Evolutionary conservation across 1,284 basidiomycete genomes (phyloP).

Genomic region (Trametes sp.): DNA sequence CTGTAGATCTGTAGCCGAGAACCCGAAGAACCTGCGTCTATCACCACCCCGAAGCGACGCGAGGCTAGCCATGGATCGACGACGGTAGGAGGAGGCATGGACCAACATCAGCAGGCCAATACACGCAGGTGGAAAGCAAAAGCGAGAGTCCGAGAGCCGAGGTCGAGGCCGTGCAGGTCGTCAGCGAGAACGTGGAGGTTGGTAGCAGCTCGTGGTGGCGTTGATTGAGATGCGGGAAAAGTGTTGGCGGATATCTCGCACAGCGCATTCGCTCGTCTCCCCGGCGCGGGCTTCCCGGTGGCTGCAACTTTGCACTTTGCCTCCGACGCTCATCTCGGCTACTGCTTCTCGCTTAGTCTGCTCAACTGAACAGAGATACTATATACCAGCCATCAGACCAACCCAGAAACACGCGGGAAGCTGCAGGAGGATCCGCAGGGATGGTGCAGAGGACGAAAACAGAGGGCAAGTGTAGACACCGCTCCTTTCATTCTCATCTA

Average conservation of each 20-base stretch:
- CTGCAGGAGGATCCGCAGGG: not conserved
- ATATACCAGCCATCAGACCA: too few relatives aligned
- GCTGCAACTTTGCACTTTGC: slow-evolving; percentile 25
- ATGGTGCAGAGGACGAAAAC: slow-evolving; percentile 60
- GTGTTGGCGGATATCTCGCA: not conserved
- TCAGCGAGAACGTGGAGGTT: not conserved
- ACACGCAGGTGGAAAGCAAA: slow-evolving; percentile 3
- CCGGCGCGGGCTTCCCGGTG: slow-evolving; percentile 26
- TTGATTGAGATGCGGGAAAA: slow-evolving; percentile 6
- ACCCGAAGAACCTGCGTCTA: slow-evolving; percentile 98
- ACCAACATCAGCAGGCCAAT: slow-evolving; percentile 32
- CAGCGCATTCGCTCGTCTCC: not conserved
- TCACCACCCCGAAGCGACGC: slow-evolving; percentile 93
- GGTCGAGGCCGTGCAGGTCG: slow-evolving; percentile 8
- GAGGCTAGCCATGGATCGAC: slow-evolving; percentile 77
- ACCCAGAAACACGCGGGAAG: too few relatives aligned
- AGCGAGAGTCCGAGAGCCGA: not conserved
- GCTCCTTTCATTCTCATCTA: not conserved
- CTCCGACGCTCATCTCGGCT: slow-evolving; percentile 22
- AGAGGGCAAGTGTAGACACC: slow-evolving; percentile 44
- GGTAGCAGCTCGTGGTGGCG: slow-evolving; percentile 17
- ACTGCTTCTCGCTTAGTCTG: not conserved
- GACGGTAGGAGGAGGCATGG: slow-evolving; percentile 77
- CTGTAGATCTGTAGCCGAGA: slow-evolving; percentile 97
- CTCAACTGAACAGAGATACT: too few relatives aligned